These are phyloP conservation scores for Catunica adiposa DNA, from an alignment of 2,329 filamentous ascomycete genomes.

Conservation along the genomic window DNA sequence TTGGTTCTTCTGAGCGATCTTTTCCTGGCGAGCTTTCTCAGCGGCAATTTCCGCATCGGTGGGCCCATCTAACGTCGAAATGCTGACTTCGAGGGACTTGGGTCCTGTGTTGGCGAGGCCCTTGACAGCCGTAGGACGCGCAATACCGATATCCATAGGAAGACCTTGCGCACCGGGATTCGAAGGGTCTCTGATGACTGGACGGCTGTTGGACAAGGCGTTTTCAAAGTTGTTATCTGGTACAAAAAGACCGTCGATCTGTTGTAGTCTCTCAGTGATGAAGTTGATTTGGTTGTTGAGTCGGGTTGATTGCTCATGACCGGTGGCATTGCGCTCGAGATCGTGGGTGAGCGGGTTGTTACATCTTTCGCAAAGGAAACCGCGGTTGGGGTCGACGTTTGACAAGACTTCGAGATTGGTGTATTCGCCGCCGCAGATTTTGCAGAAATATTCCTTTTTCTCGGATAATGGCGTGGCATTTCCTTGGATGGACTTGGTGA, in stretches of 20 bases:
- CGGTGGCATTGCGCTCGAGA: constrained; percentile 49
- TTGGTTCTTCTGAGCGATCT: constrained; percentile 50
- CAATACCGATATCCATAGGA: constrained; percentile 35
- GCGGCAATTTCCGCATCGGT: constrained; percentile 50
- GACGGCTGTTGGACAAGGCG: constrained; percentile 44
- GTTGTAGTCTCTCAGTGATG: constrained; percentile 57
- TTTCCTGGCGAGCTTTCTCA: constrained; percentile 47
- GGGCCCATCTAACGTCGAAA: constrained; percentile 48
- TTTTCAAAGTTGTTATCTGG: constrained; percentile 60
- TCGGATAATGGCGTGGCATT: constrained; percentile 66
- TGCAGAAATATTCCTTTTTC: constrained; percentile 82
- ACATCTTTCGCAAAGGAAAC: constrained; percentile 77
- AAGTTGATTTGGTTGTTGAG: constrained; percentile 68
- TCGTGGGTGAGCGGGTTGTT: constrained; percentile 45
- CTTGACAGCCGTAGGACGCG: constrained; percentile 50
- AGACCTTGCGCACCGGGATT: constrained; percentile 47
- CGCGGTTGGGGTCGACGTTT: constrained; percentile 41
- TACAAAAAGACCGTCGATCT: constrained; percentile 58
- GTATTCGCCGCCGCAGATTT: constrained; percentile 68
- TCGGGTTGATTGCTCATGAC: constrained; percentile 54
- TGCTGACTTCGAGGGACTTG: constrained; percentile 52
- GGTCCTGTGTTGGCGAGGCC: constrained; percentile 50
- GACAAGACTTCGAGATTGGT: constrained; percentile 82
- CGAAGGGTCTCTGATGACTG: constrained; percentile 48
- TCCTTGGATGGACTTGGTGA: constrained; percentile 77